A percentile compares a stretch with the other conserved stretches of the same genome.
Conservation (phyloP, 306 rosid genomes). For the Corylus americana region DNA sequence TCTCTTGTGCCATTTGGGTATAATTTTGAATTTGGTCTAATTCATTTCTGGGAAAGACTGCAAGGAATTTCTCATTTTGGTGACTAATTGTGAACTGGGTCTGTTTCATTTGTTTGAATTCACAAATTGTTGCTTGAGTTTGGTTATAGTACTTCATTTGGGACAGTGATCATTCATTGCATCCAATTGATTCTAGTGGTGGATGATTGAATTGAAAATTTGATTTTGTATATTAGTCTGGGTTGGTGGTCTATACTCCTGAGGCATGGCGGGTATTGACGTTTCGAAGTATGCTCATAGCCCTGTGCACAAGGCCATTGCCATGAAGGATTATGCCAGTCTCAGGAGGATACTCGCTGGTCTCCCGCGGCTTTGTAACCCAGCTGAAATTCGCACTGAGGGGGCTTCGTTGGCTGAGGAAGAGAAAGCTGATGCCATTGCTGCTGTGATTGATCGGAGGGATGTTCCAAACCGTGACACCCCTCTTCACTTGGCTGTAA, state of each 20-base stretch:
- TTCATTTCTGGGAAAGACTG: constrained; percentile 32
- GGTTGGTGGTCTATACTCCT: constrained; percentile 42
- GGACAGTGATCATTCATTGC: constrained; percentile 1
- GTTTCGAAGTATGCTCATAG: constrained; percentile 73
- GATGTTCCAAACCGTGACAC: constrained; percentile 92
- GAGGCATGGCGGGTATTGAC: constrained; percentile 82
- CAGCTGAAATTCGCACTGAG: constrained; percentile 68
- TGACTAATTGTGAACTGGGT: constrained; percentile 38
- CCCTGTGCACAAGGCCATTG: constrained; percentile 86
- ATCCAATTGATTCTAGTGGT: constrained; percentile 21
- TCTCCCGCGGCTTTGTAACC: constrained; percentile 66
- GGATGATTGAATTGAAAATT: constrained; percentile 31
- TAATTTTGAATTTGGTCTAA: constrained; percentile 41
- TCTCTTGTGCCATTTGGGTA: constrained; percentile 36
- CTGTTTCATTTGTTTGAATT: constrained; percentile 36
- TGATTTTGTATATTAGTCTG: constrained; percentile 39
- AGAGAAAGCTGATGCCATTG: constrained; percentile 80
- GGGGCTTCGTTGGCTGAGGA: constrained; percentile 72
- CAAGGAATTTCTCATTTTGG: constrained; percentile 32
- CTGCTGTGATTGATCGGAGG: constrained; percentile 79
- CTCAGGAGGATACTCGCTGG: constrained; percentile 66
- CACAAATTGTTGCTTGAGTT: constrained; percentile 23
- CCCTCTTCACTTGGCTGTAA: constrained; percentile 93
- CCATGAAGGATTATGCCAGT: constrained; percentile 65
- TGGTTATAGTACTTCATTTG: constrained; percentile 26